Percentiles rank a stretch among this genome's conserved stretches.
phyloP scores from a whole-genome alignment of 2,329 filamentous ascomycete species.

The Pyrenophora teres region DNA sequence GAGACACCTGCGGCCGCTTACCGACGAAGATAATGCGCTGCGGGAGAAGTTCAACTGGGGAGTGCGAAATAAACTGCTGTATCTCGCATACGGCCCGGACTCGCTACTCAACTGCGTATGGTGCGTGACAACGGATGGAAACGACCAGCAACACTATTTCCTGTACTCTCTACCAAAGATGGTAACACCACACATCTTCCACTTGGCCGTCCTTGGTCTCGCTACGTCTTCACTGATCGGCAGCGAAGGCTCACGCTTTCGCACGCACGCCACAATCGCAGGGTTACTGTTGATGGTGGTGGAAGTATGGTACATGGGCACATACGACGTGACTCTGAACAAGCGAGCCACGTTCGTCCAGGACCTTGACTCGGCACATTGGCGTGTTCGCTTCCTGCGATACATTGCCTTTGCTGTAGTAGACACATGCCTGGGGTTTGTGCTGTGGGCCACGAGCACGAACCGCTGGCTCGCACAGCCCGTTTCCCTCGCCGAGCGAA shows the following conservation, averaged over 20 bases:
- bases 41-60: constrained; percentile 63
- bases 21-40: constrained; percentile 66
- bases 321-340: constrained; percentile 70
- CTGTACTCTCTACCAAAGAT: constrained; percentile 79
- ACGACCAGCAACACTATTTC: constrained; percentile 72
- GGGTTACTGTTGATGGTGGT: constrained; percentile 62
- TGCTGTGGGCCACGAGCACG: constrained; percentile 78
- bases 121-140: constrained; percentile 64
- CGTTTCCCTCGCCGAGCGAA: constrained; percentile 65
- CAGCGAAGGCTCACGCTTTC: constrained; percentile 68
- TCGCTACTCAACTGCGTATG: constrained; percentile 79
- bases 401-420: constrained; percentile 66
- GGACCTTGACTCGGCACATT: constrained; percentile 74
- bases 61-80: constrained; percentile 75
- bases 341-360: constrained; percentile 61
- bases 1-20: constrained; percentile 62
- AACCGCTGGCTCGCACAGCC: constrained; percentile 74
- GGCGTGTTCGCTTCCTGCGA: constrained; percentile 68
- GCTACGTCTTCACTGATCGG: constrained; percentile 74
- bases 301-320: constrained; percentile 69
- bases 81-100: constrained; percentile 79
- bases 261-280: constrained; percentile 68
- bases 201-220: constrained; percentile 72
- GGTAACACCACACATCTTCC: constrained; percentile 76
- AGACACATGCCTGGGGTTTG: constrained; percentile 65